Evolutionary conservation across 768 basidiomycete genomes (phyloP).

Genomic region (Suillus sp.): DNA sequence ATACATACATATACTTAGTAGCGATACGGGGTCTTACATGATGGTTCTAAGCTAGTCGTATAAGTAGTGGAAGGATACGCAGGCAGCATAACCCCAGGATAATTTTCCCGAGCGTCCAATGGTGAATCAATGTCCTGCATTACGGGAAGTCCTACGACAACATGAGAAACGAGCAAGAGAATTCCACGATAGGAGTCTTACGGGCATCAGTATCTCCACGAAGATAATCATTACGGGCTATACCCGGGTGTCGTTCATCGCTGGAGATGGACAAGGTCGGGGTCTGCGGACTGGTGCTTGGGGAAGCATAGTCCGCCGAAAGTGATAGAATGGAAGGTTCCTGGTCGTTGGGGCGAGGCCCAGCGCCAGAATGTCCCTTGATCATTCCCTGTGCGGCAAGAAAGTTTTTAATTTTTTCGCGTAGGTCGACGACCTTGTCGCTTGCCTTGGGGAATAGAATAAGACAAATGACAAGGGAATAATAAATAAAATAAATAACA

Average conservation of each 20-base stretch:
- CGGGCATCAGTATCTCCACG: constrained; percentile 20
- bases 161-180: constrained; percentile 4
- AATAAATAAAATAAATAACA: constrained; percentile 4
- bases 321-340: constrained; percentile 55
- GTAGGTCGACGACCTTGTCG: constrained; percentile 64
- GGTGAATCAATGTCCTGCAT: constrained; percentile 37
- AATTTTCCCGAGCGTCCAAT: constrained; percentile 31
- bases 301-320: constrained; percentile 47
- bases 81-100: constrained; percentile 33
- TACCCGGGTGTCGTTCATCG: constrained; percentile 38
- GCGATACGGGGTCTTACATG: constrained; percentile 76
- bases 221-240: constrained; percentile 28
- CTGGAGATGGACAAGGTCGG: constrained; percentile 49
- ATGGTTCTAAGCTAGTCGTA: constrained; percentile 57
- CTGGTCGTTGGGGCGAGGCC: constrained; percentile 57
- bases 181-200: constrained; percentile 16
- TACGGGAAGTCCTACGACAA: constrained; percentile 27
- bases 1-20: constrained; percentile 71
- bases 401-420: constrained; percentile 79
- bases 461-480: constrained; percentile 11
- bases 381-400: constrained; percentile 86
- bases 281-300: constrained; percentile 45
- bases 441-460: constrained; percentile 54
- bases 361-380: constrained; percentile 80
- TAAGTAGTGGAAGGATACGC: constrained; percentile 34